A percentile compares a stretch with the other conserved stretches of the same genome.
phyloP scores from a whole-genome alignment of 2,329 filamentous ascomycete species.

The Penicillium frequentans region DNA sequence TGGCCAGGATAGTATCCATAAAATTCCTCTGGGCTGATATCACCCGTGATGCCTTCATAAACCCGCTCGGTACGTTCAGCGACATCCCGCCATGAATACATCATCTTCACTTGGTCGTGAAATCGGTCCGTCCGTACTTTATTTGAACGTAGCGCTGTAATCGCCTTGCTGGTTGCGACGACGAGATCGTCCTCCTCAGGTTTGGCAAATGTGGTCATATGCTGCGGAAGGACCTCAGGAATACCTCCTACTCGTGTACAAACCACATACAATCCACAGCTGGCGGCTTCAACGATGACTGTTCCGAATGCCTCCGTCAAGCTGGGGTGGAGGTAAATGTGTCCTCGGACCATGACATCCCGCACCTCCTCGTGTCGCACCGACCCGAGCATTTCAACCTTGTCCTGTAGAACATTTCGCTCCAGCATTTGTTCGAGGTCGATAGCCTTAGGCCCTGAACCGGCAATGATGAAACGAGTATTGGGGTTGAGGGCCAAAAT shows the following conservation, averaged over 20 bases:
- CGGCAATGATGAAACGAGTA: conserved; percentile 94
- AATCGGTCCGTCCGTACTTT: conserved; percentile 90
- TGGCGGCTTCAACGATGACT: conserved; percentile 95
- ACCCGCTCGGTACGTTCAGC: conserved; percentile 91
- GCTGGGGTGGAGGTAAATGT: conserved; percentile 94
- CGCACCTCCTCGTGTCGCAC: conserved; percentile 95
- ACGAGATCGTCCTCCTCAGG: conserved; percentile 96
- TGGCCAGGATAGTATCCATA: conserved; percentile 75
- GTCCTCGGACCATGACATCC: conserved; percentile 94
- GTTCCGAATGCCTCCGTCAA: conserved; percentile 97
- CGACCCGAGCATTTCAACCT: conserved; percentile 87
- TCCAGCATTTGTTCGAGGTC: conserved; percentile 98
- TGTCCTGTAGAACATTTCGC: conserved; percentile 88
- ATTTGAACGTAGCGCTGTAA: conserved; percentile 79
- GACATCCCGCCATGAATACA: conserved; percentile 99
- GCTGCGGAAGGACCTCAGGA: conserved; percentile 87
- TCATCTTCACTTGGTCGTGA: conserved; percentile 94
- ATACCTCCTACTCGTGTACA: conserved; percentile 96
- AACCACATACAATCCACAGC: conserved; percentile 93
- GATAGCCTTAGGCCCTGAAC: conserved; percentile 93
- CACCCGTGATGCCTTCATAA: conserved; percentile 87
- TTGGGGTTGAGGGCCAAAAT: conserved; percentile 88
- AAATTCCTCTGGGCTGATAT: conserved; percentile 82
- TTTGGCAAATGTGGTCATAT: conserved; percentile 97
- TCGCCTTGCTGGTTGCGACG: conserved; percentile 82